Evolutionary conservation across 2,329 filamentous ascomycete genomes (phyloP), one percentile per base, ranked within the genome.

Genomic region (Drechslerella dactyloides): DNA sequence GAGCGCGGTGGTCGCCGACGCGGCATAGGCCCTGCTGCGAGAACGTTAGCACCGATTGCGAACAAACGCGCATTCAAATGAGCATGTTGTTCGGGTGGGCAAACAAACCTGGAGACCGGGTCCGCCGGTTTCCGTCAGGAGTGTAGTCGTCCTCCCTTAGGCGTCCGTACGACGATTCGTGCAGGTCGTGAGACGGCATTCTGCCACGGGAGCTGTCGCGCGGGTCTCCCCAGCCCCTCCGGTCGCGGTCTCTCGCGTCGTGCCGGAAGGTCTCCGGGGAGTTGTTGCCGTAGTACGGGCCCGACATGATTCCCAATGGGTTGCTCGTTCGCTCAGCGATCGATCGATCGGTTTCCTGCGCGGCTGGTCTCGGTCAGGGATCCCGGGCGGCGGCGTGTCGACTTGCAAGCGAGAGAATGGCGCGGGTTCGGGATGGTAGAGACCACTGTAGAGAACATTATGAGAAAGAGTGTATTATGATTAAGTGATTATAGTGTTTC

Each of bases 1-100:
- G 76, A 77, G 52, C 76, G 75, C 54, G 75, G 74, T 30, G 73
- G 73, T 48, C 64, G 59, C 37, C 70, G 72, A 50, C 74, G 75
- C 64, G 74, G 74, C 50, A 74, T 57, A 19, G 74, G 74, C 21
- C 72, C 76, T 76, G 58, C 27, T 40, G 55, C 59, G 61, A 17
- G 19, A 50, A 8, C 17, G 24, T 51, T 42, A 30, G 44, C 37
- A 52, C 1, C 8, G 35, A 62, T 44, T 53, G 65, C 37, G 5
- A 50, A 27, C 27, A 55, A 70, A 24, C 58, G 51, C 48, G 66
- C 37, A 15, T 13, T 15, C n/a, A 15, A 17, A 17, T 42, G 13
- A 3, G 37, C n/a, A 3, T 15, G 37, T 42, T 15, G 37, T 17
- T 15, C 15, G 5, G 37, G 37, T 42, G n/a, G 37, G n/a, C 2